Evolutionary conservation across 495 filamentous ascomycete genomes (phyloP).

Genomic region (Aspergillus biplanus): DNA sequence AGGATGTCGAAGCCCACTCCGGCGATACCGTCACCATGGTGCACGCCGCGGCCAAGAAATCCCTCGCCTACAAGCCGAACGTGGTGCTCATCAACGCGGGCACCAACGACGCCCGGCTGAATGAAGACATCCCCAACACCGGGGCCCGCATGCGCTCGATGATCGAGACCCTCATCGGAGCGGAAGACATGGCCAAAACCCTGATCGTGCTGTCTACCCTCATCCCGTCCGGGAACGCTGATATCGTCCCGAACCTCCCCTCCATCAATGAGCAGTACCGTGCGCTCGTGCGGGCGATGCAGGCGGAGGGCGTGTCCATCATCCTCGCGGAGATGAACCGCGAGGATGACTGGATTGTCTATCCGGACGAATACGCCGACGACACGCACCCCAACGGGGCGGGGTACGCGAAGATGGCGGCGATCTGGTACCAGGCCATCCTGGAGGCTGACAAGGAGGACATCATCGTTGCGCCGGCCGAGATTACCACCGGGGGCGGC

Average conservation of each 20-base stretch:
- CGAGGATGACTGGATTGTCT: constrained; percentile 2
- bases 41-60: constrained; percentile 31
- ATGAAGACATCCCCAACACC: constrained; percentile 30
- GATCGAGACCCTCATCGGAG: constrained; percentile 36
- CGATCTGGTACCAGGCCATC: constrained; percentile 8
- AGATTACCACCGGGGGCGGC: not conserved
- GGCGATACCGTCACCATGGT: constrained; percentile 52
- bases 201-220: constrained; percentile 54
- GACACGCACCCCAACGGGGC: constrained; percentile 6
- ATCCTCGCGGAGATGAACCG: constrained; percentile 53
- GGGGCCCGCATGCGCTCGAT: constrained; percentile 36
- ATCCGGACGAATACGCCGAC: constrained; percentile 1
- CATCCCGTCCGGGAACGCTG: constrained; percentile 33
- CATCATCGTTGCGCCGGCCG: not conserved
- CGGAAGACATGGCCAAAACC: constrained; percentile 35
- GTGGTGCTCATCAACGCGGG: constrained; percentile 52
- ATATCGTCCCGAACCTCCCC: constrained; percentile 19
- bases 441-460: not conserved
- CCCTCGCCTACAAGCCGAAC: constrained; percentile 45
- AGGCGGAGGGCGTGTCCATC: constrained; percentile 32
- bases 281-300: constrained; percentile 32
- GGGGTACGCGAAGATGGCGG: constrained; percentile 13
- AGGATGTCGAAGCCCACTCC: constrained; percentile 53
- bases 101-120: constrained; percentile 50
- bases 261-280: constrained; percentile 44